Evolutionary conservation across 306 rosid genomes (phyloP).

Genomic region (Prunus dulcis): DNA sequence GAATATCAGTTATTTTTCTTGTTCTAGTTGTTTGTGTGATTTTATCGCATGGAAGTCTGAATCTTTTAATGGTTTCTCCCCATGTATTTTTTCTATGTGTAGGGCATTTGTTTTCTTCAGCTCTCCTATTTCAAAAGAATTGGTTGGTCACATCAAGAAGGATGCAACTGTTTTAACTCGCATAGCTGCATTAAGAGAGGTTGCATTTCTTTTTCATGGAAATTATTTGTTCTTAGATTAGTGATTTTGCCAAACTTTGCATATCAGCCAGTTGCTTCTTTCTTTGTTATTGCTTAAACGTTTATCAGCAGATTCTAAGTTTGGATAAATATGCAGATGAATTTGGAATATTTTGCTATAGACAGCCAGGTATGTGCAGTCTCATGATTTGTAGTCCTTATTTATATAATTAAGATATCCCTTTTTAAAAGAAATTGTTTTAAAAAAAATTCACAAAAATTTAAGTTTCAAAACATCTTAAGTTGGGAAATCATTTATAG

Average conservation of each 20-base stretch:
- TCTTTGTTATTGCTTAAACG: background rate
- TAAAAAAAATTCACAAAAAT: background rate
- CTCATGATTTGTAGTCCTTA: conserved; percentile 6
- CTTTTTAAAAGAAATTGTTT: background rate
- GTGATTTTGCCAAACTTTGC: conserved; percentile 17
- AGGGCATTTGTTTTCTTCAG: conserved; percentile 98
- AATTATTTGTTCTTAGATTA: conserved; percentile 22
- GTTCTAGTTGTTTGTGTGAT: conserved; percentile 5
- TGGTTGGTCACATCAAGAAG: conserved; percentile 70
- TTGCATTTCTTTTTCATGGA: conserved; percentile 27
- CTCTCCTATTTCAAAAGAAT: conserved; percentile 71
- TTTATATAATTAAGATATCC: background rate
- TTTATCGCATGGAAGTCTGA: conserved; percentile 1
- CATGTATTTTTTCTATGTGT: conserved; percentile 31
- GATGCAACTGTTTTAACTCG: conserved; percentile 69
- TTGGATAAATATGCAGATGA: conserved; percentile 72
- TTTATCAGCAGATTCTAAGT: conserved; percentile 17
- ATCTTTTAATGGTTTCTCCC: conserved; percentile 18
- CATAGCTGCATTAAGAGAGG: conserved; percentile 88
- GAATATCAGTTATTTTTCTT: conserved; percentile 12
- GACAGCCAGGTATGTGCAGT: conserved; percentile 79
- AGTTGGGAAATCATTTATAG: background rate
- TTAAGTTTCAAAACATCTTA: background rate
- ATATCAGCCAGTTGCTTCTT: conserved; percentile 14
- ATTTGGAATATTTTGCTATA: conserved; percentile 91